Conservation (phyloP, 2,329 filamentous ascomycete genomes). For the Aspergillus oerlinghausenensis region DNA sequence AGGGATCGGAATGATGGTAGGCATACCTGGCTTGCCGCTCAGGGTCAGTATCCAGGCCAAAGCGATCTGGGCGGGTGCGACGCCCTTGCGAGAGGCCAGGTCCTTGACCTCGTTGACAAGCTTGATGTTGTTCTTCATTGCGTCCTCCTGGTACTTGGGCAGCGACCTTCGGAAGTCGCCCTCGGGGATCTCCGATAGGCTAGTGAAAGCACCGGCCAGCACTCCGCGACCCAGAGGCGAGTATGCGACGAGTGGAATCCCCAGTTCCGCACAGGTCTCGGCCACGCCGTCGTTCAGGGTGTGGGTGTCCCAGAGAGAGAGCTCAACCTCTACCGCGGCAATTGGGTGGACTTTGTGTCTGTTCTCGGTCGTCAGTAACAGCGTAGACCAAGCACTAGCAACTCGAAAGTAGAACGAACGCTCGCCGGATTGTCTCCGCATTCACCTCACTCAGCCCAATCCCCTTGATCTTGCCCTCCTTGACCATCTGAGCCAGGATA, state of each 20-base stretch:
- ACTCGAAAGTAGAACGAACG: constrained; percentile 24
- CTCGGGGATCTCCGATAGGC: constrained; percentile 43
- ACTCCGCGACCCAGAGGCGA: constrained; percentile 57
- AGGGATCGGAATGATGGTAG: constrained; percentile 37
- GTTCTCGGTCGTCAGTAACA: background rate
- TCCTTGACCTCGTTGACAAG: constrained; percentile 44
- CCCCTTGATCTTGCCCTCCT: constrained; percentile 42
- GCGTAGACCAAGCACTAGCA: background rate
- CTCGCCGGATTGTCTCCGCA: constrained; percentile 42
- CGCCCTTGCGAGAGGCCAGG: constrained; percentile 43
- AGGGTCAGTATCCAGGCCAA: constrained; percentile 47
- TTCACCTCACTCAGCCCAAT: constrained; percentile 43
- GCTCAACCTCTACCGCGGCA: constrained; percentile 57
- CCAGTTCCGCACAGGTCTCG: constrained; percentile 50
- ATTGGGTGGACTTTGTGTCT: constrained; percentile 52
- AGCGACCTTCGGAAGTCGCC: constrained; percentile 42
- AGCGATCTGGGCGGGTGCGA: constrained; percentile 45
- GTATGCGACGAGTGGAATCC: constrained; percentile 57
- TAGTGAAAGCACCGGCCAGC: constrained; percentile 48
- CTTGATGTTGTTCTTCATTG: constrained; percentile 48
- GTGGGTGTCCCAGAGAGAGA: constrained; percentile 54
- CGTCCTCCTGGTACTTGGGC: constrained; percentile 49
- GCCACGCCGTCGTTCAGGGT: constrained; percentile 57
- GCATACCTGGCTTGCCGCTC: constrained; percentile 40
- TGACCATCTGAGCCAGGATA: constrained; percentile 35